Percentiles rank a stretch among this genome's conserved stretches.
phyloP scores from a whole-genome alignment of 768 basidiomycete species.

The Amanita rimosa region DNA sequence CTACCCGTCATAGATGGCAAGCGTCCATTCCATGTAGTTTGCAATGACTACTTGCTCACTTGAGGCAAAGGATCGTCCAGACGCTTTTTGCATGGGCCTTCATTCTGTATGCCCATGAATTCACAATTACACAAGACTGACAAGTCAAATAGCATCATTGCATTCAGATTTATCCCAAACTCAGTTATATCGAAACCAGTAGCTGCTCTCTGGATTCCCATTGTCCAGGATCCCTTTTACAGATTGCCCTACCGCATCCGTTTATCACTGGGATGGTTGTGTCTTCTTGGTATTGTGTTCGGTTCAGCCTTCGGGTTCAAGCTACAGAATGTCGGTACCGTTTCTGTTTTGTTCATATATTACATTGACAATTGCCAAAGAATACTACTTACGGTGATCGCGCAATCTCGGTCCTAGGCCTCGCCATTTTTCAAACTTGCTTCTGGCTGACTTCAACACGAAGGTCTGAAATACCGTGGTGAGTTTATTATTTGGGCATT shows the following conservation, averaged over 20 bases:
- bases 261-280: conserved; percentile 62
- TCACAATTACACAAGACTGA: background rate
- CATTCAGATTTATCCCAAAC: conserved; percentile 77
- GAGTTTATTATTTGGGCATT: conserved; percentile 10
- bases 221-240: conserved; percentile 60
- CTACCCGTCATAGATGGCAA: conserved; percentile 70
- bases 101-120: conserved; percentile 39
- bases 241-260: conserved; percentile 37
- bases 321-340: conserved; percentile 34
- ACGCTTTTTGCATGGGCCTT: conserved; percentile 80
- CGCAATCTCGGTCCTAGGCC: conserved; percentile 71
- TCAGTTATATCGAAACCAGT: conserved; percentile 63
- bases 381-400: conserved; percentile 64
- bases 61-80: conserved; percentile 54
- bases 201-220: conserved; percentile 54
- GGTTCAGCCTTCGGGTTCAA: conserved; percentile 83
- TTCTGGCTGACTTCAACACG: conserved; percentile 62
- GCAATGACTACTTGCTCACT: conserved; percentile 3
- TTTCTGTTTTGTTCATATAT: conserved; percentile 7
- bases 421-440: conserved; percentile 66
- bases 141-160: conserved; percentile 43
- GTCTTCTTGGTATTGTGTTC: conserved; percentile 66
- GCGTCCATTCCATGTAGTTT: conserved; percentile 10
- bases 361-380: conserved; percentile 11
- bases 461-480: conserved; percentile 64